These are phyloP conservation scores for Mucor ambiguus DNA, from an alignment of 371 early-diverging fungal genomes.

Conservation along the genomic window DNA sequence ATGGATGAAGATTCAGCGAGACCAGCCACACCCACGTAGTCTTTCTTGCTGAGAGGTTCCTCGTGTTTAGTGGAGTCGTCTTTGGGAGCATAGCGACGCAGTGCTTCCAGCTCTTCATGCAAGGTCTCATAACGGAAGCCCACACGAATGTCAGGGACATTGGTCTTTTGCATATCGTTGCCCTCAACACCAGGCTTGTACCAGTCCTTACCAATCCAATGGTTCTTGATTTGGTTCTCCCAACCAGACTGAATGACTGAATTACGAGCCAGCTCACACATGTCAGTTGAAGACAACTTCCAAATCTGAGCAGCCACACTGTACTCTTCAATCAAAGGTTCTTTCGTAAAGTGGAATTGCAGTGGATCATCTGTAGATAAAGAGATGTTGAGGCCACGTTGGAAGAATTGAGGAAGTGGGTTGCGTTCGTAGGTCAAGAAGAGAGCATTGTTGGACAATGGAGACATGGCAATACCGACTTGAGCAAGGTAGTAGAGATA, in stretches of 20 bases:
- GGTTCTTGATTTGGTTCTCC: conserved; percentile 87
- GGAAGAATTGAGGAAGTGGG: conserved; percentile 94
- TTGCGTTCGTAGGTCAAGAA: conserved; percentile 97
- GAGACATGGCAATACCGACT: conserved; percentile 98
- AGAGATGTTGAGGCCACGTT: conserved; percentile 95
- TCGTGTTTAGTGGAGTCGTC: not conserved
- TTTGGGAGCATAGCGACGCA: conserved; percentile 44
- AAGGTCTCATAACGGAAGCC: conserved; percentile 87
- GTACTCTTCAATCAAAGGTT: conserved; percentile 99
- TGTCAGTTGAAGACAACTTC: conserved; percentile 93
- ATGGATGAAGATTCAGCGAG: conserved; percentile 23
- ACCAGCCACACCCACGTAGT: conserved; percentile 35
- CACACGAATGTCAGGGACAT: conserved; percentile 93
- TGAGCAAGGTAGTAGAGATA: conserved; percentile 97
- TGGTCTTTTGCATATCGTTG: conserved; percentile 94
- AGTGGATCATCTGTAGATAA: conserved; percentile 98
- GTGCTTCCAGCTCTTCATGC: conserved; percentile 76
- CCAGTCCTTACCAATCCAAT: conserved; percentile 92
- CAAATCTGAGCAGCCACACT: conserved; percentile 98
- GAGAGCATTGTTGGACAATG: conserved; percentile 97
- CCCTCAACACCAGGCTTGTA: conserved; percentile 78
- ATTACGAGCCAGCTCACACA: conserved; percentile 98
- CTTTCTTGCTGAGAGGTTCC: conserved; percentile 18
- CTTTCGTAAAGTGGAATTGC: conserved; percentile 98
- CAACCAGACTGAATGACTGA: conserved; percentile 95